Base-by-base conservation (phyloP, 306 rosid genomes). In the Cucumis melo region DNA sequence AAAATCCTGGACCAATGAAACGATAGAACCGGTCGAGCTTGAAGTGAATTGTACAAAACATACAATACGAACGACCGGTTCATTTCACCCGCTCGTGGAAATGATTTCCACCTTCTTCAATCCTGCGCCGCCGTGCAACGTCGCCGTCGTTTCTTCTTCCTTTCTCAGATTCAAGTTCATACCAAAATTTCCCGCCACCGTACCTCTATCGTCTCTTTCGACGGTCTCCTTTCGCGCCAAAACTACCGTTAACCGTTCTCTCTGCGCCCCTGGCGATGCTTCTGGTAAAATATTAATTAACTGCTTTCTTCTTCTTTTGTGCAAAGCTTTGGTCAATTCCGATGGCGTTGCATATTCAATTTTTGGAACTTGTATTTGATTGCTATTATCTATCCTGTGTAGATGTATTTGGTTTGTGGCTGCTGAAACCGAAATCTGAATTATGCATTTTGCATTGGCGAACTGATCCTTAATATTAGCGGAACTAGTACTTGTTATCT, bases 181-280 rank as follows among this genome's bases (percentile, higher is more conserved):
- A 79, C 51, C 57, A 55, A 32, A 66, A 11, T 73, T 73, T 85
- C 89, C 91, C 86, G 89, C 92, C 88, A 81, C 77, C 78, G 71
- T 78, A 4, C 86, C 73, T 62, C 74, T 53, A 54, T 46, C 77
- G 14, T 78, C 82, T 55, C 41, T 63, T 54, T 42, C 93, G 73
- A 42, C 89, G 13, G 68, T 79, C 81, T 79, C 14, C 7, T 82
- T 82, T 72, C 76, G 81, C 79, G 24, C 90, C 75, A 74, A 57
- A 70, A 73, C 77, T 20, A 12, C 65, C 84, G 55, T 46, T 29
- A 68, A 66, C 63, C 75, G 74, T 32, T 67, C 73, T 74, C 71
- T 48, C 46, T 44, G 29, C 76, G 53, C 56, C 75, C 36, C 14
- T 74, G 73, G n/a, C 51, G 46, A 83, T 5, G 84, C 82, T 68